Percentiles rank a stretch among this genome's conserved stretches.
phyloP scores from a whole-genome alignment of 148 eudicot genomes.

The Camellia granthamiana region DNA sequence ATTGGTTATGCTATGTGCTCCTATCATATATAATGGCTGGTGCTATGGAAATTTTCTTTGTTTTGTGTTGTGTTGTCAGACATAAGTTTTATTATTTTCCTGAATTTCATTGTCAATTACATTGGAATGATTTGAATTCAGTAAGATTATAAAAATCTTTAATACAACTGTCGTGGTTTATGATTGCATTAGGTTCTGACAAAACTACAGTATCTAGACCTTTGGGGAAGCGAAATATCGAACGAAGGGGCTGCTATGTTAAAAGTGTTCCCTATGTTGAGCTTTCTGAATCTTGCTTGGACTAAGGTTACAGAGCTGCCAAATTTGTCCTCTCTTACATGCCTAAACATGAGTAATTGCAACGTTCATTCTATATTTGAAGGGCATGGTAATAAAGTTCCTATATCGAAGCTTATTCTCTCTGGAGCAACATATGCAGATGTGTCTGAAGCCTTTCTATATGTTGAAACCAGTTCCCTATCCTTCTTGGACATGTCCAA shows the following conservation, averaged over 20 bases:
- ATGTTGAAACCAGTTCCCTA: slow-evolving; percentile 44
- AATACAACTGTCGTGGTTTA: neutral
- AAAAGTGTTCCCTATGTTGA: slow-evolving; percentile 49
- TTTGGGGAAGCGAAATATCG: slow-evolving; percentile 82
- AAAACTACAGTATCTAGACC: slow-evolving; percentile 66
- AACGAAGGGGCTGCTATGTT: slow-evolving; percentile 50
- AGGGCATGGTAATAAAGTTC: slow-evolving; percentile 40
- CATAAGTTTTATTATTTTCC: neutral
- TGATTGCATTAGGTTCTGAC: slow-evolving; percentile 46
- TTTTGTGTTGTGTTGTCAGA: neutral
- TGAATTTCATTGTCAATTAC: neutral
- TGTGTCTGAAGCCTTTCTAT: slow-evolving; percentile 35
- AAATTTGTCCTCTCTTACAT: slow-evolving; percentile 44
- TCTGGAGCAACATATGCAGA: slow-evolving; percentile 53
- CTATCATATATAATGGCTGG: neutral
- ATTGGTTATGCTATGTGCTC: neutral
- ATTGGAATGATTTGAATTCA: neutral
- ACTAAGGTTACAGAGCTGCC: slow-evolving; percentile 69
- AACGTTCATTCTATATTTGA: slow-evolving; percentile 46
- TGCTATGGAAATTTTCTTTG: neutral
- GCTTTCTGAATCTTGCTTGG: slow-evolving; percentile 75
- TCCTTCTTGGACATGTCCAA: slow-evolving; percentile 61
- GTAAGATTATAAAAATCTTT: neutral
- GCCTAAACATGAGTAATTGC: slow-evolving; percentile 88
- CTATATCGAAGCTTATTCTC: slow-evolving; percentile 48